Evolutionary conservation across 1,284 basidiomycete species (phyloP), one percentile per base, ranked within the genome.

Genomic region (Ustilago trichophora): DNA sequence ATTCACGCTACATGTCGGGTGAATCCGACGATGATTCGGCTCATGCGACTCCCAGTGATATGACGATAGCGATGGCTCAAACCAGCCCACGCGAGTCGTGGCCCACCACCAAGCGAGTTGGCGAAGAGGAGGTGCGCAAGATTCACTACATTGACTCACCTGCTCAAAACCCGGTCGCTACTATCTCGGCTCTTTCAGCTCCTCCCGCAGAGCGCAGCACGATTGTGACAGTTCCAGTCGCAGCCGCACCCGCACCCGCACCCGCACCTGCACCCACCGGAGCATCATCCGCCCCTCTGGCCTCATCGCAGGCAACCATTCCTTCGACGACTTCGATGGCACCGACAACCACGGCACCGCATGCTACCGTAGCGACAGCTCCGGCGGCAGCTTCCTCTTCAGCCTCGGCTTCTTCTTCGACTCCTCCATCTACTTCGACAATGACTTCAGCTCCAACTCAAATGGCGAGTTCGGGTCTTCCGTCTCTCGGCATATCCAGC

Each of bases 11-110:
- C 38, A 50, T 48, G 49, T 40, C 47, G 16, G 56, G 55, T 11
- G 67, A 65, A 13, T 70, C 67, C 34, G 67, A 70, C 47, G 45
- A 69, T 63, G 67, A 58, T 26, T 62, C 67, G 38, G 46, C 55
- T 12, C 53, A 62, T 50, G 35, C 48, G 19, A 69, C 66, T n/a
- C 66, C 66, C 26, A 37, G 48, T 0, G 56, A 64, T 34, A 47
- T 56, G 46, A 54, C 58, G 10, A 18, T 15, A 12, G 51, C 51
- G n/a, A n/a, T n/a, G 16, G 43, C 51, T 25, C 43, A 35, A 26
- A 24, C 19, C 29, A 40, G 32, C 25, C 18, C 43, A 12, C 33
- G 33, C 24, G 46, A 50, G 45, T 31, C 49, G 15, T 47, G 37
- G 47, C 18, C 44, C 19, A 42, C 3, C 32, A 27, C 32, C 35